Base-by-base conservation (phyloP, 345 rosid species). In the Ceriops tagal region DNA sequence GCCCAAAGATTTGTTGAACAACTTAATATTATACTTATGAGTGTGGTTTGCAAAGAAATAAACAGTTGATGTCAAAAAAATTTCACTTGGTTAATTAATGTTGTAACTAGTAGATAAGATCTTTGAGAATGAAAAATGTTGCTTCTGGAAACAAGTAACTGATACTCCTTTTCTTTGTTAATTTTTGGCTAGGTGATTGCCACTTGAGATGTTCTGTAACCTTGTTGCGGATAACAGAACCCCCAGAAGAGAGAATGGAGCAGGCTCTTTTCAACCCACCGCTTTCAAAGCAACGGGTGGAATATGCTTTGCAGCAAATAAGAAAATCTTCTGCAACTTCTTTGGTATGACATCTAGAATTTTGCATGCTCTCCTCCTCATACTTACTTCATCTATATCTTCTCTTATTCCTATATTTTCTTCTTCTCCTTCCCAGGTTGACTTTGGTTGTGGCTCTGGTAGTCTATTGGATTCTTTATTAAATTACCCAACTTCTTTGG, bases 391-490 rank as follows among this genome's bases (percentile, higher is more conserved):
- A 49, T 51, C 58, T n/a, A 9, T 30, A 15, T 18, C 46, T 21
- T 35, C 27, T 55, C 22, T 1, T 19, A 13, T 26, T 43, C 39
- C 34, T 71, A 57, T 30, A 20, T 57, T 20, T 22, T 9, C 3
- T 6, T 10, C 5, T 34, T 56, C 74, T 28, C 62, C 72, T 52
- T 64, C 71, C 69, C 74, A 89, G 97, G 87, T 83, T 82, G 98
- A 93, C 76, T 89, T 89, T 82, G 98, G 98, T 57, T 93, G 97
- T 65, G 93, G 96, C 65, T 86, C 98, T 49, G 98, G 98, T 75
- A 91, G 98, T 79, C 83, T 91, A 68, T 72, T 91, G 79, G 88
- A 90, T 64, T 88, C 97, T 64, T 73, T 93, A 60, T 80, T 93
- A 77, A 91, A 91, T 75, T 83, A 84, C 78, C 83, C 90, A 55